Evolutionary conservation across 2,329 filamentous ascomycete species (phyloP).

Genomic region (Aspergillus cejpii): DNA sequence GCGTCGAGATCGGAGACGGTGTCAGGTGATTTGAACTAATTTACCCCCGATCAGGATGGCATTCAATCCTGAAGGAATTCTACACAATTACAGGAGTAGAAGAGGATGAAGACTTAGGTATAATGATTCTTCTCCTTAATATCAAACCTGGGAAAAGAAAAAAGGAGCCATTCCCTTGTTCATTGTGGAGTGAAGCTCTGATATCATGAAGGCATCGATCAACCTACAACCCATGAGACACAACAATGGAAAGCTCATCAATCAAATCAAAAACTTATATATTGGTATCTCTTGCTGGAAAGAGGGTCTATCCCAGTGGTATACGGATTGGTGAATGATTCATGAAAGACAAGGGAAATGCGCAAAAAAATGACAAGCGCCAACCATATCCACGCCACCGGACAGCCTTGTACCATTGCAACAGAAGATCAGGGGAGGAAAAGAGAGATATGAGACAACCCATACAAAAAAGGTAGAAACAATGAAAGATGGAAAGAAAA

Average conservation of each 20-base stretch:
- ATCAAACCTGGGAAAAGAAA: background rate
- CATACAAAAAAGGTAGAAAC: slow-evolving; percentile 12
- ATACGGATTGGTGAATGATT: slow-evolving; percentile 23
- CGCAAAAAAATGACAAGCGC: slow-evolving; percentile 31
- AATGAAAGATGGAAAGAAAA: slow-evolving; percentile 9
- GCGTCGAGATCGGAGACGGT: slow-evolving; percentile 24
- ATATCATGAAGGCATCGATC: slow-evolving; percentile 11
- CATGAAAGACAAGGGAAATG: slow-evolving; percentile 27
- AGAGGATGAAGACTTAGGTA: no score
- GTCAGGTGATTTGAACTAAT: slow-evolving; percentile 26
- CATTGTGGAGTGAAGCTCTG: slow-evolving; percentile 5
- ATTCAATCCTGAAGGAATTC: no score
- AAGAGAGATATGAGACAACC: slow-evolving; percentile 8
- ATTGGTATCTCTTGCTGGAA: slow-evolving; percentile 39
- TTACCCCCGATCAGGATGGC: slow-evolving; percentile 12
- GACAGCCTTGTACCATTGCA: slow-evolving; percentile 27
- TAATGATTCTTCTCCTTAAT: no score
- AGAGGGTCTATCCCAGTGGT: slow-evolving; percentile 35
- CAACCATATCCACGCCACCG: slow-evolving; percentile 32
- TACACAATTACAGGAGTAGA: no score
- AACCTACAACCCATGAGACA: no score
- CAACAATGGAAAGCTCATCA: slow-evolving; percentile 7
- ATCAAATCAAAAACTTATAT: slow-evolving; percentile 30
- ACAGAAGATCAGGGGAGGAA: slow-evolving; percentile 13
- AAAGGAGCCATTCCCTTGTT: background rate